Base-by-base conservation (phyloP, 768 basidiomycete species). In the Albatrellus ellisii region DNA sequence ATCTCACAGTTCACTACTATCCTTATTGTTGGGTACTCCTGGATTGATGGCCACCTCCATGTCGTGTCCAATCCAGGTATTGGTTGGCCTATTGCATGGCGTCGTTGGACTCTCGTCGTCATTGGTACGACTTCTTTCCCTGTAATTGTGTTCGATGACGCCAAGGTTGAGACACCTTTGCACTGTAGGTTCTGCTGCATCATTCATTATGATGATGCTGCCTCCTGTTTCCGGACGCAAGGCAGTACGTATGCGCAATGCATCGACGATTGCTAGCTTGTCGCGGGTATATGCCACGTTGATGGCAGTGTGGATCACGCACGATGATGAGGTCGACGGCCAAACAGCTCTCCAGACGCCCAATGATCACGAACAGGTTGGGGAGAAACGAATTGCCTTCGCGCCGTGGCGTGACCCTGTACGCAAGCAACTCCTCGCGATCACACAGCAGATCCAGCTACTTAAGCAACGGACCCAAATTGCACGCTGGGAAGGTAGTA, bases 21-120 rank as follows among this genome's bases (percentile, higher is more conserved):
- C 6, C 62, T 75, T 15, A 59, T 72, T 12, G 56, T 72, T 2
- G 75, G 75, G 0, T 77, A 76, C 51, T 67, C 68, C 0, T 77
- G 72, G 72, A 62, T 76, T 29, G 75, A 77, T 46, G 66, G 63
- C 3, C 68, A 77, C 50, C 48, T 69, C 2, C 49, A 54, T 2
- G 56, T 68, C 21, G 54, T 67, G 18, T 66, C 62, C 12, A 68
- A 69, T 41, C 63, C 68, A 2, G 77, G 77, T 2, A 58, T 68
- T 4, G 77, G 76, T 1, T 73, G 70, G 57, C 52, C 53, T 2
- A 56, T 76, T 26, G 69, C 72, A 0, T 76, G 76, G 67, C 59
- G 59, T 46, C 59, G 75, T 34, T 72, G 66, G 45, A 55, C 69
- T 0, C 57, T 72, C 2, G 72, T 75, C 28, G 54, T 69, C 31